phyloP scores from a whole-genome alignment of 495 filamentous ascomycete genomes.

The Halenospora varia region DNA sequence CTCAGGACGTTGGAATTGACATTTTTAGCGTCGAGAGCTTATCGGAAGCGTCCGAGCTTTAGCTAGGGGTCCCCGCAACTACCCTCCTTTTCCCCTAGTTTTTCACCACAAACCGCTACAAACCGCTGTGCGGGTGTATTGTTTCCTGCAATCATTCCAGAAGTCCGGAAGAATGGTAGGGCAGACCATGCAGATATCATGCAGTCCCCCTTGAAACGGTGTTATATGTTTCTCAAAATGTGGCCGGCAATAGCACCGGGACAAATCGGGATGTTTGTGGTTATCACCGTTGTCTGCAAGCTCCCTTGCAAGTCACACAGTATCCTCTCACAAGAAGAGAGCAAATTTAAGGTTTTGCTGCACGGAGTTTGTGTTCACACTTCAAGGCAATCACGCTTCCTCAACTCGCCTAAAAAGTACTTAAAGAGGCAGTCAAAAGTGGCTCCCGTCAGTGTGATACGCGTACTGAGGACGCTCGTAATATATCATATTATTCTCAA shows the following conservation, averaged over 20 bases:
- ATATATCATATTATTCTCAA: no score
- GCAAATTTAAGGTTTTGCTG: no score
- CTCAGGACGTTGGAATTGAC: background rate
- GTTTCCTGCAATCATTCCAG: background rate
- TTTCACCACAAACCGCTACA: background rate
- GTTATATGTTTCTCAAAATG: background rate
- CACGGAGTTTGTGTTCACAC: no score
- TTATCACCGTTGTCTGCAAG: no score
- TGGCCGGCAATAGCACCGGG: background rate
- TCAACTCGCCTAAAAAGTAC: no score
- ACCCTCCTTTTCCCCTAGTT: background rate
- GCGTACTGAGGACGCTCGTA: no score
- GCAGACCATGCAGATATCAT: background rate
- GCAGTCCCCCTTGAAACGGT: background rate
- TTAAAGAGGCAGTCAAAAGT: no score
- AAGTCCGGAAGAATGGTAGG: background rate
- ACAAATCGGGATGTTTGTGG: background rate
- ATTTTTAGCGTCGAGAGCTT: background rate
- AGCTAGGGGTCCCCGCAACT: background rate
- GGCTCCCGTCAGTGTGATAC: no score
- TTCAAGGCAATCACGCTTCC: no score
- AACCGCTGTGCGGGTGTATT: background rate
- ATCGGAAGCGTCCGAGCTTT: background rate
- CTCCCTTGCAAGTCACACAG: no score
- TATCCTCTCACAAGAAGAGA: no score